Evolutionary conservation across 495 filamentous ascomycete genomes (phyloP), one percentile per base, ranked within the genome.

Genomic region (Chaetomium tenue): DNA sequence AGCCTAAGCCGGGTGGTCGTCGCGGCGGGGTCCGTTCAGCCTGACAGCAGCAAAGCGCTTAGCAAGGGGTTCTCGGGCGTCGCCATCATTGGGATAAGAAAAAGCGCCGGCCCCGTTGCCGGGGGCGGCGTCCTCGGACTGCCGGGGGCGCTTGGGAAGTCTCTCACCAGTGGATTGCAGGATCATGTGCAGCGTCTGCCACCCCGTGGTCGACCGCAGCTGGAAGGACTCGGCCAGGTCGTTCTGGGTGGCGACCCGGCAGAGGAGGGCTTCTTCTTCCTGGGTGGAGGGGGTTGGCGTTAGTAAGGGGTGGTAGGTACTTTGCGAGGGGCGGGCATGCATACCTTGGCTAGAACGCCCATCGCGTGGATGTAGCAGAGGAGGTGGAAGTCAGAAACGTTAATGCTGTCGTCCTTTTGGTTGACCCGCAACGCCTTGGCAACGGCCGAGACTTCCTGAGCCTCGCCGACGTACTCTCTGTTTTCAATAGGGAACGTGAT

Each of bases 21-120:
- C 44, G 18, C 44, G 44, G n/a, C 44, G 44, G 44, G 22, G 11
- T 57, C 78, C 77, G 70, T 81, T 92, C 86, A 97, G 83, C 86
- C 91, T 97, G 92, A 96, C 87, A 85, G 90, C 90, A 89, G 93
- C 92, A 83, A 97, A 89, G 84, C 91, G 89, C 88, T 97, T 97
- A 97, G 93, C 87, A 91, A 97, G 89, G 72, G 88, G 88, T 84
- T 90, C 90, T 71, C 74, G 71, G 68, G 68, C 74, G 68, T 71
- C 63, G 62, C 58, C 67, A 18, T 58, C 67, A 44, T 69, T 70
- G 22, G 26, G 25, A 44, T 16, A 18, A 5, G 40, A 44, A 18
- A 15, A 44, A 40, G 39, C 4, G 0, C n/a, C 8, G 46, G 12
- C 2, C 25, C 48, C n/a, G 18, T 15, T 50, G 3, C n/a, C n/a